Percentiles rank a stretch among this genome's conserved stretches.
Conservation (phyloP, 345 rosid species). For the Rhizophora apiculata region DNA sequence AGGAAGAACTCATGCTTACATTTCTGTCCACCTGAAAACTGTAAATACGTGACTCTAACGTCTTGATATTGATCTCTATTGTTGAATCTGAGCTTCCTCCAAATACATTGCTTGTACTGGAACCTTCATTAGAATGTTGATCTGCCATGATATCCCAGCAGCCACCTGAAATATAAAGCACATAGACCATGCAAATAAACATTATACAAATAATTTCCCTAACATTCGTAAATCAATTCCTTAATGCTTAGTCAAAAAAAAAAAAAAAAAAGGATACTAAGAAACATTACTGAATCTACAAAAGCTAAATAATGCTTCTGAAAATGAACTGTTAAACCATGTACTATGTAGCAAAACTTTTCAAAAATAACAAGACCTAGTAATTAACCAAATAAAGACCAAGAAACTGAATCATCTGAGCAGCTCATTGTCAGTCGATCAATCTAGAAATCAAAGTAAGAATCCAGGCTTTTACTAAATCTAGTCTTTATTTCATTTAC, state of each 20-base stretch:
- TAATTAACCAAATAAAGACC: too few species aligned
- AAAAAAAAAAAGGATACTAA: too few species aligned
- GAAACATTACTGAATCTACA: too few species aligned
- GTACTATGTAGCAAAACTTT: too few species aligned
- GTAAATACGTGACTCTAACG: constrained; percentile 70
- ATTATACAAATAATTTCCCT: constrained; percentile 1
- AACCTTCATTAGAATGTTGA: constrained; percentile 43
- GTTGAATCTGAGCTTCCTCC: constrained; percentile 52
- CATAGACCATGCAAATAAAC: neutral
- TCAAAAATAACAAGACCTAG: too few species aligned
- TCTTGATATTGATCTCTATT: constrained; percentile 78
- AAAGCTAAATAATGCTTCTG: too few species aligned
- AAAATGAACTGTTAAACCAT: too few species aligned
- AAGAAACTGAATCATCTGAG: too few species aligned
- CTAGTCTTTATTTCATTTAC: too few species aligned
- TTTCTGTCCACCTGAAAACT: constrained; percentile 65
- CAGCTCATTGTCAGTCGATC: too few species aligned
- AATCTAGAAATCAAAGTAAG: too few species aligned
- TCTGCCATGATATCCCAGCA: constrained; percentile 55
- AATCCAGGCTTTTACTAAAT: too few species aligned
- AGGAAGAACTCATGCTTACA: constrained; percentile 40
- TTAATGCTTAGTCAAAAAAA: neutral
- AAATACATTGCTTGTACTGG: constrained; percentile 43
- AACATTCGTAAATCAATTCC: neutral
- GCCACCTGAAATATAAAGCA: constrained; percentile 16